A percentile compares a stretch with the other conserved stretches of the same genome.
phyloP scores from a whole-genome alignment of 495 filamentous ascomycete species.

The Xylona heveae region DNA sequence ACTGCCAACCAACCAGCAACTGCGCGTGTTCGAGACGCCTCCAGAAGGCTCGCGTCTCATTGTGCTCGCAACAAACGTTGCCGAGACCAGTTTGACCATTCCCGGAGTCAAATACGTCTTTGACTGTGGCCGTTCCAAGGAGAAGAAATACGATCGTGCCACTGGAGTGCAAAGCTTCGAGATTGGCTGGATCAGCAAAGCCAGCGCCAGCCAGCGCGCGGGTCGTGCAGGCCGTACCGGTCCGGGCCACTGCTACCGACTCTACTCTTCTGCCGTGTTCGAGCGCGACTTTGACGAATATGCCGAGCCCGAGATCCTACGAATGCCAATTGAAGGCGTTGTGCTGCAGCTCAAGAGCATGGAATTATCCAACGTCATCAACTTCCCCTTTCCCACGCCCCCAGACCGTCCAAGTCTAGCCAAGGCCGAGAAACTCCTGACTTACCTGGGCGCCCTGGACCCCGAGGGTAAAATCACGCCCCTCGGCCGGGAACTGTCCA shows the following conservation, averaged over 20 bases:
- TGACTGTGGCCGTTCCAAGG: slow-evolving; percentile 80
- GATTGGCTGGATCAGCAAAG: slow-evolving; percentile 93
- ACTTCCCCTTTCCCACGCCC: slow-evolving; percentile 94
- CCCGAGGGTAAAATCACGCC: slow-evolving; percentile 51
- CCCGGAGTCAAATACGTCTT: slow-evolving; percentile 93
- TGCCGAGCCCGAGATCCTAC: slow-evolving; percentile 68
- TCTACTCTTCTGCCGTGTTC: slow-evolving; percentile 89
- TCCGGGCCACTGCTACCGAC: slow-evolving; percentile 81
- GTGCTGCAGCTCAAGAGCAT: slow-evolving; percentile 92
- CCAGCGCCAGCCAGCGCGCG: slow-evolving; percentile 77
- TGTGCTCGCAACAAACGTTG: slow-evolving; percentile 89
- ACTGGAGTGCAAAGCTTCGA: slow-evolving; percentile 93
- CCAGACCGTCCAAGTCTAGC: slow-evolving; percentile 60
- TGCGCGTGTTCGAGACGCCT: slow-evolving; percentile 77
- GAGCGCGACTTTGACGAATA: slow-evolving; percentile 80
- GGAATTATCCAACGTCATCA: slow-evolving; percentile 67
- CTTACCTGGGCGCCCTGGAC: slow-evolving; percentile 47
- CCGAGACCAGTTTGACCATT: slow-evolving; percentile 92
- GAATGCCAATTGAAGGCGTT: slow-evolving; percentile 81
- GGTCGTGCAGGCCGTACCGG: slow-evolving; percentile 92
- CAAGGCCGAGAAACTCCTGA: slow-evolving; percentile 71
- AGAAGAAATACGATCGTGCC: slow-evolving; percentile 59
- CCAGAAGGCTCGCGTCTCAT: slow-evolving; percentile 73
- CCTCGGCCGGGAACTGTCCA: slow-evolving; percentile 58
- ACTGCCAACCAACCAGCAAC: slow-evolving; percentile 80